These are phyloP conservation scores for Amylocarpus encephaloides DNA, from an alignment of 2,329 filamentous ascomycete genomes.

Conservation along the genomic window DNA sequence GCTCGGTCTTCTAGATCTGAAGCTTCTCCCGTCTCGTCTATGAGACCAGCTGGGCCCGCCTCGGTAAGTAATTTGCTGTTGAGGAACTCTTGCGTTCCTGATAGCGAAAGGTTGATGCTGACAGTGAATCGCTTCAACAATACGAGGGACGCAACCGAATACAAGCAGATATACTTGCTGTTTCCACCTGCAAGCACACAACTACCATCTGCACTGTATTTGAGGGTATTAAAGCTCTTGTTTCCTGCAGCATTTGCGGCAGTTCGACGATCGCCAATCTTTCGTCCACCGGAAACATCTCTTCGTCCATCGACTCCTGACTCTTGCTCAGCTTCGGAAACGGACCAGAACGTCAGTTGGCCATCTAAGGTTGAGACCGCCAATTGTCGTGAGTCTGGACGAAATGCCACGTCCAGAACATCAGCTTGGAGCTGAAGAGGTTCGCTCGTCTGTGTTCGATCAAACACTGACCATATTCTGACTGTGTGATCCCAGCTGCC, in stretches of 20 bases:
- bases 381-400: constrained; percentile 85
- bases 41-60: constrained; percentile 74
- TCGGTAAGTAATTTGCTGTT: constrained; percentile 91
- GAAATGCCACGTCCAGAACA: constrained; percentile 76
- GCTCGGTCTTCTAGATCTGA: constrained; percentile 83
- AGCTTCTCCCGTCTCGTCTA: constrained; percentile 81
- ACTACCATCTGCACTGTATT: constrained; percentile 86
- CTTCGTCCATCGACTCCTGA: constrained; percentile 82
- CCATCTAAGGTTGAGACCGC: constrained; percentile 91
- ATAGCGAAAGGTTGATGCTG: constrained; percentile 88
- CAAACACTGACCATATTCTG: constrained; percentile 93
- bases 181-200: constrained; percentile 88
- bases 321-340: constrained; percentile 80
- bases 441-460: constrained; percentile 88
- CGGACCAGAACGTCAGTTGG: constrained; percentile 90
- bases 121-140: constrained; percentile 93
- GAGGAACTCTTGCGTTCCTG: constrained; percentile 93
- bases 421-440: constrained; percentile 89
- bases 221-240: constrained; percentile 82
- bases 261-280: constrained; percentile 78
- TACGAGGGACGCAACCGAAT: constrained; percentile 88
- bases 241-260: constrained; percentile 86
- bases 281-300: constrained; percentile 88
- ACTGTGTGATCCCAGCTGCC: constrained; percentile 97
- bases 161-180: constrained; percentile 97